Evolutionary conservation across 768 basidiomycete genomes (phyloP), one percentile per base, ranked within the genome.

Genomic region (Agaricus blazei): DNA sequence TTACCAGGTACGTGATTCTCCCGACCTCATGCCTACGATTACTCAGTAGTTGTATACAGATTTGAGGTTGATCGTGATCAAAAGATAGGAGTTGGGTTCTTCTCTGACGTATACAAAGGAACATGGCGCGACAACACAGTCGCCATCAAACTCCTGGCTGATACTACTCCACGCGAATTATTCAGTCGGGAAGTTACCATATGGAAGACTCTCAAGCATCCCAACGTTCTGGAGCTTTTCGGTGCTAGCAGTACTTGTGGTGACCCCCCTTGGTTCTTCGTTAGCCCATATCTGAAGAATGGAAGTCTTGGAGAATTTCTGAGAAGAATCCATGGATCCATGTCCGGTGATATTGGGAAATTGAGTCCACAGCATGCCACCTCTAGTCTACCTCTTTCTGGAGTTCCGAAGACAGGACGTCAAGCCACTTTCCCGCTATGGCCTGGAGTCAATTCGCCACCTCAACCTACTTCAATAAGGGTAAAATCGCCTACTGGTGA

Each of bases 101-200:
- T 90, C 70, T 87, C 87, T 9, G 81, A 86, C 54, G 88, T 93
- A 5, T 91, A 86, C 68, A 75, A 76, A n/a, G 91, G 90, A 0
- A 77, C 69, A 11, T 94, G 91, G 90, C 75, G 81, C 31, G 78
- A 75, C 4, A 74, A 76, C 24, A 73, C 75, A 0, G 89, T 90
- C 8, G 85, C 87, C 5, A 78, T 90, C 74, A 91, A 92, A 68
- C 80, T 88, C 3, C 73, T 91, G 11, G 78, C 83, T 2, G 76
- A 80, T 48, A 76, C 76, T 36, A 84, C 85, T 1, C 82, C 85
- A 1, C 74, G 76, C 44, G 70, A 78, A 40, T 72, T 90, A 3
- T 94, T 93, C 70, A 67, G 84, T n/a, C 80, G 79, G 51, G 85
- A 91, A 65, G 78, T 87, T 23, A 75, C 75, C 47, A 81, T 88